These are phyloP conservation scores for Populus hybrid DNA, from an alignment of 441 rosid species.

Conservation along the genomic window DNA sequence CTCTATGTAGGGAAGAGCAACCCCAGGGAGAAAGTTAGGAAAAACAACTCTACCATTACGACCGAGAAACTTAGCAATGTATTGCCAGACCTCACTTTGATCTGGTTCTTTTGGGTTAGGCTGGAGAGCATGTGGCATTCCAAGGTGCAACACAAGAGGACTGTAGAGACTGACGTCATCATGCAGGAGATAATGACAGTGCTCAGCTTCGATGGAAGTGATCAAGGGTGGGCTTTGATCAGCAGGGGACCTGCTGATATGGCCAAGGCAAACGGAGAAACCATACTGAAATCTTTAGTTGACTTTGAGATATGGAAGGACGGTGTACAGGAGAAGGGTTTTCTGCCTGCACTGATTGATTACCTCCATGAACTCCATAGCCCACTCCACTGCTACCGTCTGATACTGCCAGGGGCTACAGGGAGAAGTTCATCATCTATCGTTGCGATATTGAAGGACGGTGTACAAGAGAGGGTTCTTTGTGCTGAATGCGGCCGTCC, in stretches of 20 bases:
- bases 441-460: no score
- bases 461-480: constrained; percentile 43
- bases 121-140: constrained; percentile 84
- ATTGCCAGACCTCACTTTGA: constrained; percentile 36
- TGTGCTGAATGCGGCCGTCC: constrained; percentile 60
- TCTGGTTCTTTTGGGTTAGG: constrained; percentile 82
- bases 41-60: constrained; percentile 32
- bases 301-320: constrained; percentile 43
- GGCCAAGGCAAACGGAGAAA: constrained; percentile 48
- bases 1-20: constrained; percentile 74
- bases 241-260: constrained; percentile 38
- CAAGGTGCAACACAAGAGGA: constrained; percentile 41
- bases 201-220: constrained; percentile 66
- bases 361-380: constrained; percentile 40
- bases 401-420: constrained; percentile 49
- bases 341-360: constrained; percentile 44
- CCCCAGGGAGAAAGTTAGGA: constrained; percentile 53
- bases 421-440: constrained; percentile 17
- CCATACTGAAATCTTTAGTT: constrained; percentile 33
- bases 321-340: constrained; percentile 33
- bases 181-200: constrained; percentile 56
- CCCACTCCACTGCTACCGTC: constrained; percentile 62
- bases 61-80: constrained; percentile 45
- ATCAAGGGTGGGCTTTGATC: constrained; percentile 69
- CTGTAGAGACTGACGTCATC: constrained; percentile 42